Evolutionary conservation across 1,139 yeast species (phyloP).

Genomic region (Kodamaea alishanica): DNA sequence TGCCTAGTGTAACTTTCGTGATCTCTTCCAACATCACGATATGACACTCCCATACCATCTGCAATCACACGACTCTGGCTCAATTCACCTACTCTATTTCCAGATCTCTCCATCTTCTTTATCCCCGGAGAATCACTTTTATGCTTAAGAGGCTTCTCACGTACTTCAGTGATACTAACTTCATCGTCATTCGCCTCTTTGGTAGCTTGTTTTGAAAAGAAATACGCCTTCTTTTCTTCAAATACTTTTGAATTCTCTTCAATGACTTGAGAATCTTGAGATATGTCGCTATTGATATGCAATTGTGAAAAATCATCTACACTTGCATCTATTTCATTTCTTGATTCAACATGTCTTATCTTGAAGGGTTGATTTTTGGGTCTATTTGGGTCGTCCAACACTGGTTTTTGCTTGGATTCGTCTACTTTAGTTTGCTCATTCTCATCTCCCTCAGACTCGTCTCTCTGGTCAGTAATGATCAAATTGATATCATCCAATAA

Average conservation of each 20-base stretch:
- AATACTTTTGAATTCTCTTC: background rate
- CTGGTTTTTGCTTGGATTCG: background rate
- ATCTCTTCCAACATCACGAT: too few relatives aligned
- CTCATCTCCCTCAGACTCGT: background rate
- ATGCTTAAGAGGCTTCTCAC: too few relatives aligned
- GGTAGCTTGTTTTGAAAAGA: too few relatives aligned
- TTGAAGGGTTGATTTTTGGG: constrained; percentile 12
- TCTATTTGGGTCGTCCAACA: constrained; percentile 3
- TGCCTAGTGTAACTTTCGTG: too few relatives aligned
- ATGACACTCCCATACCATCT: too few relatives aligned
- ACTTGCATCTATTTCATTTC: constrained; percentile 11
- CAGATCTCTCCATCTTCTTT: too few relatives aligned
- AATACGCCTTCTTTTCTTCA: too few relatives aligned
- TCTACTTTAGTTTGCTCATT: constrained; percentile 1
- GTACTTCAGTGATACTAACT: too few relatives aligned
- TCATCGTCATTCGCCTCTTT: too few relatives aligned
- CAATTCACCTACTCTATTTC: too few relatives aligned
- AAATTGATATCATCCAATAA: background rate
- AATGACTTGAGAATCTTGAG: background rate
- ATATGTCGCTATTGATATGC: constrained; percentile 7
- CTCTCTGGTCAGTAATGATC: background rate
- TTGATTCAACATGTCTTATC: constrained; percentile 5
- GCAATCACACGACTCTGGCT: too few relatives aligned
- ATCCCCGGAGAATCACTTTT: too few relatives aligned
- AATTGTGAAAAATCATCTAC: constrained; percentile 15